Percentiles rank a stretch among this genome's conserved stretches.
These are phyloP conservation scores for Streptanthus diversifolius DNA, from an alignment of 345 rosid genomes.

Conservation along the genomic window DNA sequence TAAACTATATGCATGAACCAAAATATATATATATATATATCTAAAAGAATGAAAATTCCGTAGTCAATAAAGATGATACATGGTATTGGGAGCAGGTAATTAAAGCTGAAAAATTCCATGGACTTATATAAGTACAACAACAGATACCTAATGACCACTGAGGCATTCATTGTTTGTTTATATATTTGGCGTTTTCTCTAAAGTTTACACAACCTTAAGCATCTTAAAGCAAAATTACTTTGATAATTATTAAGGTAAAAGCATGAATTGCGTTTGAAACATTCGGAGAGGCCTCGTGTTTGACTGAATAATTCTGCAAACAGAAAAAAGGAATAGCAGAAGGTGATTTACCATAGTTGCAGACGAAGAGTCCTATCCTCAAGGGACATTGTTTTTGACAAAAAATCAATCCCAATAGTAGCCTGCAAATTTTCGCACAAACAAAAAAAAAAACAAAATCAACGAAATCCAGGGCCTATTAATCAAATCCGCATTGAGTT, in stretches of 20 bases:
- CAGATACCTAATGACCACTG: background rate
- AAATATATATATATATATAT: no score
- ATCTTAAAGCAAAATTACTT: background rate
- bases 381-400: constrained; percentile 92
- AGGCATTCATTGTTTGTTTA: background rate
- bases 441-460: background rate
- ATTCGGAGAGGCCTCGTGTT: background rate
- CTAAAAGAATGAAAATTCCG: background rate
- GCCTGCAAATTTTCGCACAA: constrained; percentile 50
- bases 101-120: background rate
- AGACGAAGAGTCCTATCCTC: constrained; percentile 90
- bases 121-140: background rate
- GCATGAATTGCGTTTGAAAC: background rate
- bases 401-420: constrained; percentile 85
- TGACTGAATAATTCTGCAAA: no score
- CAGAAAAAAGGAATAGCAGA: background rate
- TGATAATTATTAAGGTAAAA: background rate
- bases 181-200: no score
- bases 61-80: background rate
- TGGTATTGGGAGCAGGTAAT: background rate
- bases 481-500: background rate
- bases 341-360: constrained; percentile 66
- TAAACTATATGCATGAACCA: background rate
- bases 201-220: no score
- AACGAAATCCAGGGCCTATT: background rate